Evolutionary conservation across 1,284 basidiomycete genomes (phyloP).

Genomic region (Tylopilus sp.): DNA sequence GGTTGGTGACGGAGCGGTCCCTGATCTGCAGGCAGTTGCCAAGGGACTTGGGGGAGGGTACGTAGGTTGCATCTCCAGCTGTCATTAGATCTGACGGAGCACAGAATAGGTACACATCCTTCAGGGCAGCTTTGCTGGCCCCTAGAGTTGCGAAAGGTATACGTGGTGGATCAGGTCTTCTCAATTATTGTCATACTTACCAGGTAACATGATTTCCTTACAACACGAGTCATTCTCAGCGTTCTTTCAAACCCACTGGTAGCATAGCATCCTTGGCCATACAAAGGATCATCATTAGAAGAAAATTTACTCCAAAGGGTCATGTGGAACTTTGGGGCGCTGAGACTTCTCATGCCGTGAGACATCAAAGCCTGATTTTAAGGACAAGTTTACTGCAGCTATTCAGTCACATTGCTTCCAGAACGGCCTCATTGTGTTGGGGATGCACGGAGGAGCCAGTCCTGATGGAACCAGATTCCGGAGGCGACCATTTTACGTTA

Average conservation of each 20-base stretch:
- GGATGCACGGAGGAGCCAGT: constrained; percentile 72
- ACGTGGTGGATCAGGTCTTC: constrained; percentile 70
- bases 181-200: constrained; percentile 91
- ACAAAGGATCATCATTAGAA: constrained; percentile 73
- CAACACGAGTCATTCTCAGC: constrained; percentile 12
- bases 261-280: constrained; percentile 84
- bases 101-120: constrained; percentile 77
- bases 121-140: constrained; percentile 83
- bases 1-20: constrained; percentile 78
- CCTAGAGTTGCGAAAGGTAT: constrained; percentile 78
- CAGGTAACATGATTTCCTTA: constrained; percentile 57
- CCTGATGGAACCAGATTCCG: constrained; percentile 76
- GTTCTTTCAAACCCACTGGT: constrained; percentile 70
- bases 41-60: constrained; percentile 91
- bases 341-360: constrained; percentile 68
- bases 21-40: constrained; percentile 88
- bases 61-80: constrained; percentile 32
- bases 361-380: constrained; percentile 58
- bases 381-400: constrained; percentile 65
- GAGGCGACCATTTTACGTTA: constrained; percentile 76
- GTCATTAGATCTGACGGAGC: constrained; percentile 17
- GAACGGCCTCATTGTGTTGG: constrained; percentile 77
- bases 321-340: constrained; percentile 81
- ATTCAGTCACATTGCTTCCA: constrained; percentile 74
- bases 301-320: constrained; percentile 80